Percentiles rank a stretch among this genome's conserved stretches.
These are phyloP conservation scores for Carex kokanica DNA, from an alignment of 176 grass and related monocot genomes.

Conservation along the genomic window DNA sequence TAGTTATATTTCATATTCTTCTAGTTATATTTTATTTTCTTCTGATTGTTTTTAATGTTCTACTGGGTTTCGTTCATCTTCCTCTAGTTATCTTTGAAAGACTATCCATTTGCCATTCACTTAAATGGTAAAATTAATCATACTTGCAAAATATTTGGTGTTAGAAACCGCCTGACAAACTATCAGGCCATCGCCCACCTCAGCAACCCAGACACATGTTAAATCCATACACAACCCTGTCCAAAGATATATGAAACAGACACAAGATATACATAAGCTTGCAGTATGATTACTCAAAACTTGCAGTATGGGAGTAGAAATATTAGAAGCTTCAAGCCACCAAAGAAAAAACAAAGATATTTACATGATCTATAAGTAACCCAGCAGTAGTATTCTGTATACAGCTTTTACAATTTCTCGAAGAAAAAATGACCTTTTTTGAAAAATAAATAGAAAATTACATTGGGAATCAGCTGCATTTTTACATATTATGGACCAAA, in stretches of 20 bases:
- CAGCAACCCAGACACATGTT: background rate
- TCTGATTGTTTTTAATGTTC: too few species aligned
- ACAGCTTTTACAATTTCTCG: conserved; percentile 21
- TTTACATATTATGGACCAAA: conserved; percentile 23
- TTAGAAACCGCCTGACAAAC: background rate
- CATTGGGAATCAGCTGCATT: conserved; percentile 12
- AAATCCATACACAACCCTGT: background rate
- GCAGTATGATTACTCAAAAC: conserved; percentile 1
- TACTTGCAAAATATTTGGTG: background rate
- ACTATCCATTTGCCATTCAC: too few species aligned
- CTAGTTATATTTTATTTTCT: too few species aligned
- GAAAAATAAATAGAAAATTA: conserved; percentile 21
- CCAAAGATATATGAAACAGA: background rate
- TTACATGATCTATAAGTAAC: conserved; percentile 1
- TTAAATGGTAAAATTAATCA: background rate
- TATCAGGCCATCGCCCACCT: background rate
- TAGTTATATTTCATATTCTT: too few species aligned
- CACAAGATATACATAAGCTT: background rate
- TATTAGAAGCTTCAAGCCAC: background rate
- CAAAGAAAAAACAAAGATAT: background rate
- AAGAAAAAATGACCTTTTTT: background rate
- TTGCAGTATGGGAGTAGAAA: background rate
- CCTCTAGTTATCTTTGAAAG: too few species aligned
- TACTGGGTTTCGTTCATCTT: too few species aligned
- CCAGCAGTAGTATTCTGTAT: background rate